phyloP scores from a whole-genome alignment of 2,329 filamentous ascomycete species.

The Lithohypha guttulata region DNA sequence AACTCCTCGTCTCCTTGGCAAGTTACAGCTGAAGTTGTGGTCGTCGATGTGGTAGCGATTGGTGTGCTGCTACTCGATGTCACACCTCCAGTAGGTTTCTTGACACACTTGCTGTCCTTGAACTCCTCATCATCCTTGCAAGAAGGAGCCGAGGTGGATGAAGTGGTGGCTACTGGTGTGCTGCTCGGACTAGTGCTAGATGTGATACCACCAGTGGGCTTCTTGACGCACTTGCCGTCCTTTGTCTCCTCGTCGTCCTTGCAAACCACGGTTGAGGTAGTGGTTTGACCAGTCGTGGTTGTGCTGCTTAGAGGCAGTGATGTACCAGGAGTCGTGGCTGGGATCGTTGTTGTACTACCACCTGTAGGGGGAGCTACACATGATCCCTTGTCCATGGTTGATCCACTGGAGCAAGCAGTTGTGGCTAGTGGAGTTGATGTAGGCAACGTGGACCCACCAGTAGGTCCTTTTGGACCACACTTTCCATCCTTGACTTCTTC shows the following conservation, averaged over 20 bases:
- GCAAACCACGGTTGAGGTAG: constrained; percentile 5
- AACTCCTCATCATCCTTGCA: constrained; percentile 6
- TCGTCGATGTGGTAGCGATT: too few species aligned
- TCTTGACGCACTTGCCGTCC: constrained; percentile 8
- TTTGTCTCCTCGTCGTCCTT: constrained; percentile 4
- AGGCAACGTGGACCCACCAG: not conserved
- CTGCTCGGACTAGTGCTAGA: constrained; percentile 1
- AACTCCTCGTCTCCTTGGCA: constrained; percentile 5
- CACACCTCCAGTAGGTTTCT: constrained; percentile 17
- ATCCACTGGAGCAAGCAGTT: not conserved
- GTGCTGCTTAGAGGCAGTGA: not conserved
- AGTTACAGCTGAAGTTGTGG: constrained; percentile 4
- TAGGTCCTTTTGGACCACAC: not conserved
- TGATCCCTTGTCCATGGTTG: constrained; percentile 1
- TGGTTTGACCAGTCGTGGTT: not conserved
- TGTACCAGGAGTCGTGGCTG: too few species aligned
- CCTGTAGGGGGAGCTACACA: too few species aligned
- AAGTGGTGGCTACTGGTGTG: constrained; percentile 1
- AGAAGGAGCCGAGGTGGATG: constrained; percentile 4
- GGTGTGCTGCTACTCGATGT: constrained; percentile 16
- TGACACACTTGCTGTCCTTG: constrained; percentile 5
- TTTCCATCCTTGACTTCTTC: not conserved
- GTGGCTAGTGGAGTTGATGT: constrained; percentile 1
- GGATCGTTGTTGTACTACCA: not conserved
- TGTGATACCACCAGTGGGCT: not conserved